Conservation (phyloP, 495 filamentous ascomycete genomes). For the Trichoderma erinaceum region DNA sequence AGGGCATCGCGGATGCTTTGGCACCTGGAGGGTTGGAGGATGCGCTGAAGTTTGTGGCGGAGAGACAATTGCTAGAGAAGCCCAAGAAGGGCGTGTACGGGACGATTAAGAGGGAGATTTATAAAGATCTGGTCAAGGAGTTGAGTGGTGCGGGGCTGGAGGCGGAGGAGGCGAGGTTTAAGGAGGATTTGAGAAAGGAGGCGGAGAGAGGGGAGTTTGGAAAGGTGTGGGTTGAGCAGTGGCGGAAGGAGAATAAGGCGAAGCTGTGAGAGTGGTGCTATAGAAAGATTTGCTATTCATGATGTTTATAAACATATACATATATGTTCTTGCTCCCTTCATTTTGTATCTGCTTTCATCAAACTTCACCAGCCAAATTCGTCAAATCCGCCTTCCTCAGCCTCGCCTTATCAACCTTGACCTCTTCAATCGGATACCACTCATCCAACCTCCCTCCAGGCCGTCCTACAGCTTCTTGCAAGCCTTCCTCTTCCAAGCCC, state of each 20-base stretch:
- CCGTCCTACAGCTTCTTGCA: background rate
- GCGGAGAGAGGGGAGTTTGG: conserved; percentile 26
- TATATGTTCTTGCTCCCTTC: no score
- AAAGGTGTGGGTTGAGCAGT: conserved; percentile 30
- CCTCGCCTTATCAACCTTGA: conserved; percentile 20
- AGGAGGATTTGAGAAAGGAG: conserved; percentile 31
- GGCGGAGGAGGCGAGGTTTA: conserved; percentile 40
- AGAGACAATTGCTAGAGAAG: conserved; percentile 53
- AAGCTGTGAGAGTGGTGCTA: conserved; percentile 19
- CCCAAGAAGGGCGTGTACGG: conserved; percentile 58
- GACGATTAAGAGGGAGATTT: conserved; percentile 66
- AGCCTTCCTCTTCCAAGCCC: conserved; percentile 20
- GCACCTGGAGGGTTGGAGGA: conserved; percentile 54
- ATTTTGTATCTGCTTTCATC: background rate
- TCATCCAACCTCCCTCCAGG: background rate
- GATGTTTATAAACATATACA: no score
- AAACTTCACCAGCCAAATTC: conserved; percentile 18
- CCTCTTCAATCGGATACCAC: background rate
- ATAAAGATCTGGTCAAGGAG: conserved; percentile 50
- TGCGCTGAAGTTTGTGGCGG: conserved; percentile 46
- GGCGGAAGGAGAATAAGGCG: conserved; percentile 34
- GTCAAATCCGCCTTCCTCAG: conserved; percentile 21
- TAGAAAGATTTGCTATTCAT: no score
- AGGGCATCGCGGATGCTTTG: conserved; percentile 61
- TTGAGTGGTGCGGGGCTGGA: conserved; percentile 39